A percentile compares a stretch with the other conserved stretches of the same genome.
Conservation (phyloP, 2,329 filamentous ascomycete species). For the Ophiostoma montium region DNA sequence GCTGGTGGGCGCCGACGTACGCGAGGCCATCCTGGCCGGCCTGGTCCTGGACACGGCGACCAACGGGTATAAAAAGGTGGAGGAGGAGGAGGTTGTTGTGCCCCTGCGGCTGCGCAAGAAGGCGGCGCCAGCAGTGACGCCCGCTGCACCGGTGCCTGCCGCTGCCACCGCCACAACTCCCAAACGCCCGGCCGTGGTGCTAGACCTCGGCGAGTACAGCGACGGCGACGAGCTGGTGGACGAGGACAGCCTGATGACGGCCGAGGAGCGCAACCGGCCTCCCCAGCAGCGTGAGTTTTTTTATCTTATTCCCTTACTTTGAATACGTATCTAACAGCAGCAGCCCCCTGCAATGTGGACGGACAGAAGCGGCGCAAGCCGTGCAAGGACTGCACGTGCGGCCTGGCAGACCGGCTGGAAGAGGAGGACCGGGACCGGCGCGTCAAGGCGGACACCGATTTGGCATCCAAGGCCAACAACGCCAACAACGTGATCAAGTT, state of each 20-base stretch:
- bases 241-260: conserved; percentile 73
- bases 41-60: conserved; percentile 37
- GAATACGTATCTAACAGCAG: conserved; percentile 4
- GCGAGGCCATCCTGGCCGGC: conserved; percentile 76
- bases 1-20: conserved; percentile 39
- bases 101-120: conserved; percentile 50
- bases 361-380: conserved; percentile 76
- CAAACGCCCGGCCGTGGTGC: conserved; percentile 10
- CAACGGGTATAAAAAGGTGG: conserved; percentile 63
- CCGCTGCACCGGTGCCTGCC: not conserved
- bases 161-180: not conserved
- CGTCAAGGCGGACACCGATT: conserved; percentile 17
- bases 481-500: conserved; percentile 46
- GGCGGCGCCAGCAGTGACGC: conserved; percentile 1
- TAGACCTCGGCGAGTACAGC: conserved; percentile 37
- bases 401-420: conserved; percentile 70
- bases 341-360: conserved; percentile 73
- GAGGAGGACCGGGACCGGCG: conserved; percentile 53
- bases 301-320: not conserved
- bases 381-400: conserved; percentile 97
- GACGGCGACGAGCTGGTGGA: conserved; percentile 79
- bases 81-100: conserved; percentile 43
- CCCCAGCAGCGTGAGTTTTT: conserved; percentile 61
- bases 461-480: conserved; percentile 19
- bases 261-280: conserved; percentile 66